These are phyloP conservation scores for Cyberlindnera veronae DNA, from an alignment of 805 yeast genomes.

Conservation along the genomic window DNA sequence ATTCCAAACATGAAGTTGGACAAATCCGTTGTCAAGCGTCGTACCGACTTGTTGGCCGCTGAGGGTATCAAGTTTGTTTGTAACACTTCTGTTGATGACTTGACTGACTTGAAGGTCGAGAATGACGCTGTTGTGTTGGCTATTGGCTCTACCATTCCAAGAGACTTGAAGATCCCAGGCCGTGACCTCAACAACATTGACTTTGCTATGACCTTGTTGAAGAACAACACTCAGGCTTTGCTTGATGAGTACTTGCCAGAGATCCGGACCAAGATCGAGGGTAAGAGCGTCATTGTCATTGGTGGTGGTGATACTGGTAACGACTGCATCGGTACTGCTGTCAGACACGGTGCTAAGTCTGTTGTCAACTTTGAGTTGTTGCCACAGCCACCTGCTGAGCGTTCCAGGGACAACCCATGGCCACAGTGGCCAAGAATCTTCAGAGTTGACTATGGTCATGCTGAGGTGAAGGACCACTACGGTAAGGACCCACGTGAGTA, in stretches of 20 bases:
- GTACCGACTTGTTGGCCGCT: constrained; percentile 84
- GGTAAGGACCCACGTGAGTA: constrained; percentile 98
- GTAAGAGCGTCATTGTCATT: constrained; percentile 90
- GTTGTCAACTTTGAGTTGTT: constrained; percentile 91
- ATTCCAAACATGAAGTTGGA: constrained; percentile 98
- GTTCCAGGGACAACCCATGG: constrained; percentile 98
- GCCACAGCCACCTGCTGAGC: constrained; percentile 83
- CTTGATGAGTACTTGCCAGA: constrained; percentile 77
- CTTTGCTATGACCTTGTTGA: constrained; percentile 91
- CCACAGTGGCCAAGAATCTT: constrained; percentile 99
- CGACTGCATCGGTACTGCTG: constrained; percentile 96
- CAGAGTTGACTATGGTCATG: constrained; percentile 97
- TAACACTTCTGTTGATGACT: constrained; percentile 78
- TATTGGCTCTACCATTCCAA: constrained; percentile 94
- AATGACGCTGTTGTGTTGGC: constrained; percentile 88
- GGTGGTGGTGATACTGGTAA: constrained; percentile 99
- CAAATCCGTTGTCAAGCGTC: constrained; percentile 86
- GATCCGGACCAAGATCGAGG: constrained; percentile 66
- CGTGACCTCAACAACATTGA: constrained; percentile 86
- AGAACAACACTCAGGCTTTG: constrained; percentile 85
- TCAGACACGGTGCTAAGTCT: constrained; percentile 94
- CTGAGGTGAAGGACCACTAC: constrained; percentile 90
- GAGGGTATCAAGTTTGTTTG: constrained; percentile 84
- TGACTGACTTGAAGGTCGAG: constrained; percentile 58
- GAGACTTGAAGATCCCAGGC: constrained; percentile 93